Conservation (phyloP, 2,329 filamentous ascomycete species). For the Verticillium albo-atrum region DNA sequence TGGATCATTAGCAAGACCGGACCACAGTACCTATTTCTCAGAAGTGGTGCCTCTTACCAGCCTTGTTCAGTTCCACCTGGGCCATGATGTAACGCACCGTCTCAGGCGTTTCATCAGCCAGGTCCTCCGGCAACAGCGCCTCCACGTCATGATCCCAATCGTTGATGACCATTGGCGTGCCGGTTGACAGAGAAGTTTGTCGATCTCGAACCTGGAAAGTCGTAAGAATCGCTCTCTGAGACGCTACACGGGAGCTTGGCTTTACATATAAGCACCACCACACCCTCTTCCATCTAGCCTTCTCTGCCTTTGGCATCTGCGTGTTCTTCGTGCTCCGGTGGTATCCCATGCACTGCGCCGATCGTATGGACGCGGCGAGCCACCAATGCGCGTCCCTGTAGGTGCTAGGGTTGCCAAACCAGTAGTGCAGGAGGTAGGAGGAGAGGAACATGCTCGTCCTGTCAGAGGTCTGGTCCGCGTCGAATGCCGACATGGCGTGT, state of each 20-base stretch:
- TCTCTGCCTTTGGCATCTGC: neutral
- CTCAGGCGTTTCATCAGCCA: constrained; percentile 3
- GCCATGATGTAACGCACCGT: constrained; percentile 6
- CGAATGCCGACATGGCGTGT: neutral
- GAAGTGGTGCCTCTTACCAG: neutral
- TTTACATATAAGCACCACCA: constrained; percentile 3
- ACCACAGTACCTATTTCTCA: too few relatives aligned
- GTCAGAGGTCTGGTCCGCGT: neutral
- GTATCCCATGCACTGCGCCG: constrained; percentile 2
- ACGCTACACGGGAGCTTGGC: too few relatives aligned
- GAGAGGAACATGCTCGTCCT: neutral
- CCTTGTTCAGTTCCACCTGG: constrained; percentile 2
- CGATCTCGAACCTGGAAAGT: constrained; percentile 3
- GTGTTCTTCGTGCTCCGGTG: neutral
- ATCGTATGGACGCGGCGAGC: neutral
- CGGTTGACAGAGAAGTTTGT: constrained; percentile 6
- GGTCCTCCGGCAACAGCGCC: constrained; percentile 5
- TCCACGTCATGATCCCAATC: constrained; percentile 8
- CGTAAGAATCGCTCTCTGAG: too few relatives aligned
- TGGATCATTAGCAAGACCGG: too few relatives aligned
- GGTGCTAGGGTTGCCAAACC: neutral
- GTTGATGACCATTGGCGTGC: constrained; percentile 7
- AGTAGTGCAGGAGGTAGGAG: constrained; percentile 1
- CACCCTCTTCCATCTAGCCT: neutral
- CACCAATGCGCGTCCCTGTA: constrained; percentile 1